Evolutionary conservation across 164 flowering plant species (phyloP).

Genomic region (Magnolia officinalis): DNA sequence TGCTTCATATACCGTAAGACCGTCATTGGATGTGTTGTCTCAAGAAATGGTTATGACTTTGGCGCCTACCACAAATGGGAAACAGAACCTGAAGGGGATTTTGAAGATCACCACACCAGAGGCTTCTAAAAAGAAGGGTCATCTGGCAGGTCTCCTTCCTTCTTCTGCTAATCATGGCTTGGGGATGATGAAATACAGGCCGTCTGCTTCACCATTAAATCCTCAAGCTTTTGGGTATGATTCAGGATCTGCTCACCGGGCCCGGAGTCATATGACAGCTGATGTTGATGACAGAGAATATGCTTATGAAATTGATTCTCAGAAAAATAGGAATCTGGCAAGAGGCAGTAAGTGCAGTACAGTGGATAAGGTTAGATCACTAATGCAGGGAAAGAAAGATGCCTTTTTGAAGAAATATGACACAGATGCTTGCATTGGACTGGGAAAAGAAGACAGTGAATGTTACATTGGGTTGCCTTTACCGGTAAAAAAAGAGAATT

Average conservation of each 20-base stretch:
- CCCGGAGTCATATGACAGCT: constrained; percentile 28
- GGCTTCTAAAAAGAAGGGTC: constrained; percentile 28
- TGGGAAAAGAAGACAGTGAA: background rate
- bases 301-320: constrained; percentile 35
- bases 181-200: constrained; percentile 33
- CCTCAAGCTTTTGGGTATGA: constrained; percentile 36
- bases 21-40: constrained; percentile 32
- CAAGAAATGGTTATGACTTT: constrained; percentile 24
- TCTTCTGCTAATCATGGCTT: background rate
- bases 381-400: constrained; percentile 48
- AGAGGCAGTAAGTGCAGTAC: constrained; percentile 18
- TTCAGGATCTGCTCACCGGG: constrained; percentile 28
- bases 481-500: background rate
- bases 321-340: constrained; percentile 30
- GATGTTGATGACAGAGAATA: constrained; percentile 32
- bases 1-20: constrained; percentile 27
- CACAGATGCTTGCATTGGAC: background rate
- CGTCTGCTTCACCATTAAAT: constrained; percentile 25
- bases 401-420: constrained; percentile 21
- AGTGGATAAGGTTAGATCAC: constrained; percentile 19
- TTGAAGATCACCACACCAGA: constrained; percentile 45
- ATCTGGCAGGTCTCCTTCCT: background rate
- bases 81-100: constrained; percentile 55
- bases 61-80: constrained; percentile 25
- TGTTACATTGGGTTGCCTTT: background rate